Base-by-base conservation (phyloP, 2,329 filamentous ascomycete species). In the Colletotrichum scovillei region DNA sequence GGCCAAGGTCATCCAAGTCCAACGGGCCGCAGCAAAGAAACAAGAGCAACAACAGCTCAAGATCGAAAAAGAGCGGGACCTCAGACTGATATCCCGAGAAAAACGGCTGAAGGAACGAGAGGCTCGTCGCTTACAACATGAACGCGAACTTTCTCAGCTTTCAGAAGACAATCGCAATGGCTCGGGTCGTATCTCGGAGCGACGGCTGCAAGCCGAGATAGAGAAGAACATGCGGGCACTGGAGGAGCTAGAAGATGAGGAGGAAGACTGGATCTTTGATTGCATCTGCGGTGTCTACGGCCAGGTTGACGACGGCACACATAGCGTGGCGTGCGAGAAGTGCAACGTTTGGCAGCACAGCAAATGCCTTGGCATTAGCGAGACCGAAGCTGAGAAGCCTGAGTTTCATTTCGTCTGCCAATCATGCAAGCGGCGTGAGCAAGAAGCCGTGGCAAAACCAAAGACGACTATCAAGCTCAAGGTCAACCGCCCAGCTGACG, bases 321-420 rank as follows among this genome's bases (percentile, higher is more conserved):
- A 98, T 80, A 98, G 95, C 80, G 92, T 99, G 76, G 94, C 95
- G 32, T 99, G 97, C 83, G 97, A 99, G 80, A 92, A 88, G 76
- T 99, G 97, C 86, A 97, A 93, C 80, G 92, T 97, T 60, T 99
- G 97, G 97, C 96, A 98, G 81, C 97, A 99, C 80, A 97, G 95
- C 86, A 94, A 93, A 78, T 99, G 97, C 80, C 89, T 98, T 73
- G 93, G 92, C 53, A 93, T 98, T 75, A 89, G 90, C 58, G 90
- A 97, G 78, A 85, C 89, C 73, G 93, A 95, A 75, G 95, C 95
- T 0, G 96, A 98, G 76, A 88, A 92, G 59, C 91, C 94, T 1
- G 94, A 97, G 76, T 98, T 98, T 78, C 92, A 94, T 74, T 98
- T 98, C 79, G 83, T 98, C 76, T 98, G 96, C 84, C 86, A 86